Conservation (phyloP, 2,329 filamentous ascomycete genomes). For the Dactylella cylindrospora region DNA sequence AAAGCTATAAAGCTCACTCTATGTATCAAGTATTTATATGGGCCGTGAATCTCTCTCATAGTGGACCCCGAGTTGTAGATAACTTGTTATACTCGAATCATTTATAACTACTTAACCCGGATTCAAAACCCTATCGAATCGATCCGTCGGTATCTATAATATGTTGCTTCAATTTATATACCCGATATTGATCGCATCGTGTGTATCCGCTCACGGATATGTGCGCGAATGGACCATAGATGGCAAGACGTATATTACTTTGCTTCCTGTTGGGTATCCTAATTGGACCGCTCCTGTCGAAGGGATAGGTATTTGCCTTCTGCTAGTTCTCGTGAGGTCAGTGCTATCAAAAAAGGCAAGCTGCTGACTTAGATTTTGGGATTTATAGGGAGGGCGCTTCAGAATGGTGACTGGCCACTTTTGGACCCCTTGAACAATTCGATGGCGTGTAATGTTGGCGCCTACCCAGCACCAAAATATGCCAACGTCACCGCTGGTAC, state of each 20-base stretch:
- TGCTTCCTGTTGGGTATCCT: slow-evolving; percentile 6
- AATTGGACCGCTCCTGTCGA: slow-evolving; percentile 19
- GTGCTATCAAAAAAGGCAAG: neutral
- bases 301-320: slow-evolving; percentile 12
- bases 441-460: slow-evolving; percentile 26
- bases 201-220: slow-evolving; percentile 20
- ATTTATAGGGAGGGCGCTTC: slow-evolving; percentile 19
- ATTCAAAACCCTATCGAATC: neutral
- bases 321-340: neutral
- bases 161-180: slow-evolving; percentile 6
- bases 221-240: slow-evolving; percentile 18
- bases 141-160: too few relatives aligned
- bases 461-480: slow-evolving; percentile 25
- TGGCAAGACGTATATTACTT: slow-evolving; percentile 14
- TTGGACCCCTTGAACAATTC: slow-evolving; percentile 20
- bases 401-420: slow-evolving; percentile 14
- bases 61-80: neutral
- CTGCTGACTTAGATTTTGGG: too few relatives aligned
- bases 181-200: neutral
- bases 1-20: neutral
- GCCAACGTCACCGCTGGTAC: slow-evolving; percentile 29
- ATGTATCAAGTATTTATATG: slow-evolving; percentile 15
- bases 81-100: neutral
- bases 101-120: neutral
- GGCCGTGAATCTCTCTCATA: neutral